These are phyloP conservation scores for Aspergillus sojae DNA, from an alignment of 2,329 filamentous ascomycete species.

Conservation along the genomic window DNA sequence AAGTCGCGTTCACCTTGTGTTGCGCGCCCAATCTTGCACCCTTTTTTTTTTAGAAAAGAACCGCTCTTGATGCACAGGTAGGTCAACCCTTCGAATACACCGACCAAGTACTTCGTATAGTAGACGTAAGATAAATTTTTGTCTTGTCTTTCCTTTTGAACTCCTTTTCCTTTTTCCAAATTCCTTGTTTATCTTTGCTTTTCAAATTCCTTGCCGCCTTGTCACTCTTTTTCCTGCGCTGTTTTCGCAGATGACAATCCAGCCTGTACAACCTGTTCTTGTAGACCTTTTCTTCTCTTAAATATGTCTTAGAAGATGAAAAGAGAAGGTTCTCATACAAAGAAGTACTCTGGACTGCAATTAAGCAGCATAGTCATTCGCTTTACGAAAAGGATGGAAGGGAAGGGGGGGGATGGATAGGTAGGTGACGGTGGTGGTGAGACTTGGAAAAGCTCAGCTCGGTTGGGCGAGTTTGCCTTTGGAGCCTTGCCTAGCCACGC, in stretches of 20 bases:
- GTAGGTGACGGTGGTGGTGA: slow-evolving; percentile 23
- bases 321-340: slow-evolving; percentile 37
- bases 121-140: slow-evolving; percentile 23
- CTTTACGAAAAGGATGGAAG: slow-evolving; percentile 40
- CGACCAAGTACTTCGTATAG: slow-evolving; percentile 26
- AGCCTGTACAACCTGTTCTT: slow-evolving; percentile 23
- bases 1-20: slow-evolving; percentile 6
- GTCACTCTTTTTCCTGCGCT: slow-evolving; percentile 8
- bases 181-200: slow-evolving; percentile 11
- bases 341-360: slow-evolving; percentile 35
- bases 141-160: slow-evolving; percentile 8
- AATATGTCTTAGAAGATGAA: slow-evolving; percentile 33
- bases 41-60: slow-evolving; percentile 14
- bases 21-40: slow-evolving; percentile 6
- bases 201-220: slow-evolving; percentile 11
- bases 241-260: slow-evolving; percentile 12
- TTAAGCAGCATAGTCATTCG: slow-evolving; percentile 41
- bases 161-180: slow-evolving; percentile 12
- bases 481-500: slow-evolving; percentile 3
- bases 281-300: slow-evolving; percentile 22
- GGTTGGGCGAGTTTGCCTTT: slow-evolving; percentile 20
- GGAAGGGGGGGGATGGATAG: slow-evolving; percentile 13
- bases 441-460: slow-evolving; percentile 26
- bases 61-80: slow-evolving; percentile 19
- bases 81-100: slow-evolving; percentile 27